Base-by-base conservation (phyloP, 2,329 filamentous ascomycete species). In the Beauveria rudraprayagi region DNA sequence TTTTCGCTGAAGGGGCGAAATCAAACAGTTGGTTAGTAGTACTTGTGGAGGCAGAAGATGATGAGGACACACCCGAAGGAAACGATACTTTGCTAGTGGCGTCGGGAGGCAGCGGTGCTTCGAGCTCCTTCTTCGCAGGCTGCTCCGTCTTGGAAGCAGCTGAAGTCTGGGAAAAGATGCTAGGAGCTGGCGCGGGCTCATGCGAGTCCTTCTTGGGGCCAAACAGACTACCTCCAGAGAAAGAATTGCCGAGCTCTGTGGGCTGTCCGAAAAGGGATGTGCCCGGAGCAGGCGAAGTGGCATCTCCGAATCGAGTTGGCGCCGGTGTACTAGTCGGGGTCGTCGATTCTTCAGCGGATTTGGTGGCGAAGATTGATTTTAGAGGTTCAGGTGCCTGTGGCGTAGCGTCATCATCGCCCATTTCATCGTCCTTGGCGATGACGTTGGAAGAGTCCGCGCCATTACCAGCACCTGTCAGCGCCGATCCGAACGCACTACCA, bases 401-500 rank as follows among this genome's bases (percentile, higher is more conserved):
- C 26, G 30, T 19, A 22, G 61, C 28, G 46, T 68, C 63, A 75
- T 76, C 75, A 2, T 71, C 67, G 51, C 78, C 77, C 82, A 85
- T 85, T 52, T 82, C 79, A 61, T 81, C 76, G 30, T 85, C 83
- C 66, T 80, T 81, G 0, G 70, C 66, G 5, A 71, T 65, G 16
- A 73, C 65, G 26, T 70, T 73, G 3, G 72, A 66, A 17, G 72
- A 67, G 24, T 70, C 63, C 37, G 75, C 68, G 62, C 78, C 71
- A 60, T 72, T 77, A 24, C 74, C 67, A 1, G 77, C 67, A 50
- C 82, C 80, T 11, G 76, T 78, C 30, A 91, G 75, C 16, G 82
- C 81, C 61, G 81, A 80, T 7, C 80, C 78, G 70, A 91, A 89
- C 10, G 76, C 80, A 57, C 75, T 77, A n/a, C 83, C 83, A 68